Percentiles rank a stretch among this genome's conserved stretches.
Evolutionary conservation across 495 filamentous ascomycete genomes (phyloP).

Genomic region (Penicillium cinerascens): DNA sequence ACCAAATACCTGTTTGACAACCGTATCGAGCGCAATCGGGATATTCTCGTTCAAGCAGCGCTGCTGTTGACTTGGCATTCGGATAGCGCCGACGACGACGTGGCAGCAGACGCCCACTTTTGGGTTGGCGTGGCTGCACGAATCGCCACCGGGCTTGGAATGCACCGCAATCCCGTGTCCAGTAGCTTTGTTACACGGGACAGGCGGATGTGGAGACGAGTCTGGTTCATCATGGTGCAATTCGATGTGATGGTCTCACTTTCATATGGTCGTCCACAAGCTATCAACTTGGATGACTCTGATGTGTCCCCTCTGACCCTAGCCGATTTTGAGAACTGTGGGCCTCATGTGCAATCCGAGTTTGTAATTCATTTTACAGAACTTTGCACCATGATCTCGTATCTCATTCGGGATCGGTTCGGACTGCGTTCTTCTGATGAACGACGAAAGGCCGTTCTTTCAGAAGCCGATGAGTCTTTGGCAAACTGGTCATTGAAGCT

Average conservation of each 20-base stretch:
- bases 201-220: slow-evolving; percentile 44
- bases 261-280: slow-evolving; percentile 49
- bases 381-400: slow-evolving; percentile 46
- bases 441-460: slow-evolving; percentile 41
- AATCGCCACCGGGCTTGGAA: slow-evolving; percentile 48
- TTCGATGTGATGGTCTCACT: slow-evolving; percentile 48
- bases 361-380: slow-evolving; percentile 47
- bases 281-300: slow-evolving; percentile 48
- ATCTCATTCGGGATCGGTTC: slow-evolving; percentile 43
- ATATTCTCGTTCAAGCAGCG: slow-evolving; percentile 46
- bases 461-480: slow-evolving; percentile 44
- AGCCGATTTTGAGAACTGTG: slow-evolving; percentile 49
- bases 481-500: slow-evolving; percentile 47
- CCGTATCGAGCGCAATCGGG: slow-evolving; percentile 49
- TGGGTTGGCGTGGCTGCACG: slow-evolving; percentile 48
- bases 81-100: slow-evolving; percentile 46
- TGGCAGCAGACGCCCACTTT: slow-evolving; percentile 47
- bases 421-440: slow-evolving; percentile 37
- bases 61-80: slow-evolving; percentile 49
- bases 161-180: slow-evolving; percentile 47
- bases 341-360: slow-evolving; percentile 37
- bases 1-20: slow-evolving; percentile 48
- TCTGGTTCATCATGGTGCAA: slow-evolving; percentile 48
- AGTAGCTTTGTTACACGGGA: slow-evolving; percentile 42
- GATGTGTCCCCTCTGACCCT: slow-evolving; percentile 42